Conservation (phyloP, 805 yeast species). For the Cyberlindnera veronae region DNA sequence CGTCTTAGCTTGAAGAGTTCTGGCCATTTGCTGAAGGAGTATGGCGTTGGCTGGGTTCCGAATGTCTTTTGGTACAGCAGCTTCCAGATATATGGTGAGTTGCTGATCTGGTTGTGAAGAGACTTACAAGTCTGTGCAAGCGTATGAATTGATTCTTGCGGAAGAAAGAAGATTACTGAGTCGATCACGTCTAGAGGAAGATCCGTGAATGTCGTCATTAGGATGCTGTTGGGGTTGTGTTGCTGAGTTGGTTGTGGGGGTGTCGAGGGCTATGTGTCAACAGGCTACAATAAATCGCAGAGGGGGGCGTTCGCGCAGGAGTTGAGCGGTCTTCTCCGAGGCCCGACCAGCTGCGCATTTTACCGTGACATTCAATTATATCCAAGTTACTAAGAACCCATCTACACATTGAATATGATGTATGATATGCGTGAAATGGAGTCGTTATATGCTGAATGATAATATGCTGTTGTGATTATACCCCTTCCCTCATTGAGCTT, state of each 20-base stretch:
- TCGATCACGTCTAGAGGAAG: slow-evolving; percentile 35
- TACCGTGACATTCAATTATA: too few species aligned
- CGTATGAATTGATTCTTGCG: slow-evolving; percentile 35
- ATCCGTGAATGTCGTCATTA: slow-evolving; percentile 5
- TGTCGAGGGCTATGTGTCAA: background rate
- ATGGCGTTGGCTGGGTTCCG: slow-evolving; percentile 41
- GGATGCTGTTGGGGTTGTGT: too few species aligned
- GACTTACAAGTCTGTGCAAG: slow-evolving; percentile 38
- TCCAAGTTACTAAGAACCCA: too few species aligned
- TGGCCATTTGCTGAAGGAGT: slow-evolving; percentile 45
- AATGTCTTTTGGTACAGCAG: slow-evolving; percentile 43
- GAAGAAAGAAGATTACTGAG: slow-evolving; percentile 27
- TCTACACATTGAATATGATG: too few species aligned
- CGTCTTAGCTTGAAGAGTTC: slow-evolving; percentile 41
- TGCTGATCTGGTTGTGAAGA: slow-evolving; percentile 34
- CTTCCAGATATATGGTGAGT: slow-evolving; percentile 42
- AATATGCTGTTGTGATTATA: too few species aligned
- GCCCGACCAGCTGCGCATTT: too few species aligned
- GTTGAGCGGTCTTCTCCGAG: too few species aligned
- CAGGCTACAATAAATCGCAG: too few species aligned
- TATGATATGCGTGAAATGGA: too few species aligned
- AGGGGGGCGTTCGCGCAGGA: background rate
- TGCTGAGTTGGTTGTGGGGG: background rate
- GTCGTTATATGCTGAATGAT: background rate
- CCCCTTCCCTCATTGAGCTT: too few species aligned